These are phyloP conservation scores for Nakaseomyces bracarensis DNA, from an alignment of 1,139 yeast genomes.

Conservation along the genomic window DNA sequence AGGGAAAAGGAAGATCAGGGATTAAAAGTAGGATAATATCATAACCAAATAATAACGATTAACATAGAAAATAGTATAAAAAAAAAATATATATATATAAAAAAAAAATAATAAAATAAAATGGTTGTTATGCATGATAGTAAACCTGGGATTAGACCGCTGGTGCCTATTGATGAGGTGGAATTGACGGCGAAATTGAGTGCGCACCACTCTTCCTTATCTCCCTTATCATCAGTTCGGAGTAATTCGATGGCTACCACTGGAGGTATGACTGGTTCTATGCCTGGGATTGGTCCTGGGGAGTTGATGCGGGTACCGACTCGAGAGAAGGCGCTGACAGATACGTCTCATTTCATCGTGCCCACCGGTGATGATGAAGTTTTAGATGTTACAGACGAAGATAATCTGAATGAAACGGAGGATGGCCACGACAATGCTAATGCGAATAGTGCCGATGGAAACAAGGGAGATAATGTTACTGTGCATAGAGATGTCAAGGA, in stretches of 20 bases:
- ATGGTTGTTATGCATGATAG: slow-evolving; percentile 5
- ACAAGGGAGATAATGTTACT: too few species aligned
- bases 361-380: slow-evolving; percentile 11
- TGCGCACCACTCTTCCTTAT: background rate
- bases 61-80: too few species aligned
- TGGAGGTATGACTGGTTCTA: background rate
- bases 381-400: slow-evolving; percentile 14
- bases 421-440: background rate
- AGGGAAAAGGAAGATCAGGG: too few species aligned
- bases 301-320: slow-evolving; percentile 2
- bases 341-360: slow-evolving; percentile 16
- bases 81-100: too few species aligned
- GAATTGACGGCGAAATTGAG: slow-evolving; percentile 12
- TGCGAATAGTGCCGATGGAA: background rate
- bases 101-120: too few species aligned
- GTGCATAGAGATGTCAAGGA: slow-evolving; percentile 29
- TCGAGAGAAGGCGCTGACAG: slow-evolving; percentile 20
- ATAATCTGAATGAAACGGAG: background rate
- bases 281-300: too few species aligned
- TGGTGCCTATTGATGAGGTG: slow-evolving; percentile 18
- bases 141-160: slow-evolving; percentile 13
- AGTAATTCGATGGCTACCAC: slow-evolving; percentile 1
- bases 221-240: background rate
- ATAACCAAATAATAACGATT: too few species aligned
- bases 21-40: too few species aligned